Evolutionary conservation across 1,284 basidiomycete genomes (phyloP), one percentile per base, ranked within the genome.

Genomic region (Anthracocystis setariae): DNA sequence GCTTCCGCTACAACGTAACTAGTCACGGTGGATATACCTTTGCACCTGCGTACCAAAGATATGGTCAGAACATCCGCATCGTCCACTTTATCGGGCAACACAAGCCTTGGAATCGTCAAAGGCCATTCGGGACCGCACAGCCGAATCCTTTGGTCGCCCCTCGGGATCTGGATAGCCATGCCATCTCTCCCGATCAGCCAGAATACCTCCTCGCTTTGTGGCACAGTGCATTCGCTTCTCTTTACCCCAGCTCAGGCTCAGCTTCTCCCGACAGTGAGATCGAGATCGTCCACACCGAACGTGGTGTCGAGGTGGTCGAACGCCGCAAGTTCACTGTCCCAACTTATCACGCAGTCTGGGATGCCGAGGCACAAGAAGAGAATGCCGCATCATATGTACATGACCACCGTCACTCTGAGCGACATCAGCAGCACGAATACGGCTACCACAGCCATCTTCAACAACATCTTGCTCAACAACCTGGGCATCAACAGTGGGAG

Each of bases 11-110:
- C 85, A 98, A 98, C 82, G 95, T 93, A 8, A 98, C 95, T 2
- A 94, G 94, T 10, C 93, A 93, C n/a, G 93, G 93, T 52, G 92
- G 91, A 52, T 98, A 98, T 85, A 95, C 92, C 44, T 98, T 96
- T 84, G 92, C 92, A 4, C 95, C 95, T 52, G 95, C 95, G 8
- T 97, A 96, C 83, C 90, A 90, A 80, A 91, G 93, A 40, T 97
- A 92, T 81, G 94, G 94, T 10, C 88, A 90, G 48, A 87, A 90
- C 72, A 95, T 97, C 83, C 90, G 89, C 57, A 89, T 90, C 51
- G 89, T 97, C 50, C 95, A 98, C 84, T 98, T 98, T 79, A 97
- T 98, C 74, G 95, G 95, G 3, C 87, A 89, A 17, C 88, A 91
- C 83, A 98, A 98, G 84, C 95, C 95, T 10, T 98, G 95, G 95